phyloP scores from a whole-genome alignment of 257 asterid species.

The Solanum dulcamara region DNA sequence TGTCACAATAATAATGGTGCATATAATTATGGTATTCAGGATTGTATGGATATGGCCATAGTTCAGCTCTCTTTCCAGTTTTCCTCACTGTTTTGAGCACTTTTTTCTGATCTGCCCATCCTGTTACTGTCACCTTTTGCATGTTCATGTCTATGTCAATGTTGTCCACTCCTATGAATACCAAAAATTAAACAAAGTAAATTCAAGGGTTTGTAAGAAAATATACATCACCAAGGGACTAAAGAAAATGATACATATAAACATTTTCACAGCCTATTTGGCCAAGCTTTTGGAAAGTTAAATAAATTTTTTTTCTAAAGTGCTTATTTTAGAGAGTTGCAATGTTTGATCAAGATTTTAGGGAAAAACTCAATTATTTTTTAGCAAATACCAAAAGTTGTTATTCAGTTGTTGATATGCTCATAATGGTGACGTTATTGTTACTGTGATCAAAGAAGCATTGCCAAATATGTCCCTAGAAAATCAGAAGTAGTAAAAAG shows the following conservation, averaged over 20 bases:
- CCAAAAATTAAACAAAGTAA: background rate
- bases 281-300: too few species aligned
- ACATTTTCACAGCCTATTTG: too few species aligned
- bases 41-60: slow-evolving; percentile 76
- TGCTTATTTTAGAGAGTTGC: too few species aligned
- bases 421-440: too few species aligned
- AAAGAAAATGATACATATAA: too few species aligned
- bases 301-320: too few species aligned
- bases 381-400: background rate
- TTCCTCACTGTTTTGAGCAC: slow-evolving; percentile 48
- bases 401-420: background rate
- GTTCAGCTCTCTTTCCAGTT: slow-evolving; percentile 48
- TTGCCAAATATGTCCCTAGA: too few species aligned
- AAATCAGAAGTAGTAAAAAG: too few species aligned
- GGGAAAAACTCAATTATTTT: too few species aligned
- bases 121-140: slow-evolving; percentile 67
- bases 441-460: too few species aligned
- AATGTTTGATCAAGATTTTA: too few species aligned
- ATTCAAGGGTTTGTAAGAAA: background rate
- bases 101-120: slow-evolving; percentile 47
- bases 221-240: too few species aligned
- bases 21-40: slow-evolving; percentile 43
- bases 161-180: slow-evolving; percentile 38
- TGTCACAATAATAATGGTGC: slow-evolving; percentile 34
- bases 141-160: slow-evolving; percentile 52